Evolutionary conservation across 768 basidiomycete genomes (phyloP).

Genomic region (Hygrophorus pudorinus): DNA sequence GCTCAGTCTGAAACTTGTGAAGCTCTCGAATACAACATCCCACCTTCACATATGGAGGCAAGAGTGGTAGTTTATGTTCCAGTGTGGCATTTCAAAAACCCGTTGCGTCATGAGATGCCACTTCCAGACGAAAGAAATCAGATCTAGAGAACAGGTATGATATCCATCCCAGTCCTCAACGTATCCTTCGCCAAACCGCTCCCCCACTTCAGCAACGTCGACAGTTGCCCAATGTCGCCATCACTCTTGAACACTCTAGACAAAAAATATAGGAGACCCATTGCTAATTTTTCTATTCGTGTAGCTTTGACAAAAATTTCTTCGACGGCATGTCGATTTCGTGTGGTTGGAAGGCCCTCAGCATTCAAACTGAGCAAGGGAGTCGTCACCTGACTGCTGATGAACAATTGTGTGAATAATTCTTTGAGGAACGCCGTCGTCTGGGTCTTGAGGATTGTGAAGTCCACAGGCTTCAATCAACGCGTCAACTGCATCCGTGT

Average conservation of each 20-base stretch:
- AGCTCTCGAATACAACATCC: conserved; percentile 70
- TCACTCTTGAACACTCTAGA: conserved; percentile 27
- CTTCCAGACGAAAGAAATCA: conserved; percentile 1
- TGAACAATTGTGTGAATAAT: conserved; percentile 58
- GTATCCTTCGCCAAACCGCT: conserved; percentile 59
- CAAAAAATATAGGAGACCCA: conserved; percentile 72
- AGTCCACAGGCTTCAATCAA: conserved; percentile 71
- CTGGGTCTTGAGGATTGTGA: conserved; percentile 58
- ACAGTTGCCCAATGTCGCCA: conserved; percentile 21
- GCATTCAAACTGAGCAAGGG: conserved; percentile 41
- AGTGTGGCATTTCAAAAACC: conserved; percentile 60
- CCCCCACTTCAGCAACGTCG: conserved; percentile 50
- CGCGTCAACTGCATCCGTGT: neutral
- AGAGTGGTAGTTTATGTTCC: conserved; percentile 57
- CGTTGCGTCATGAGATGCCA: conserved; percentile 7
- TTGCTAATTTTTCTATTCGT: conserved; percentile 52
- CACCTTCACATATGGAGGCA: conserved; percentile 72
- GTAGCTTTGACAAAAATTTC: conserved; percentile 72
- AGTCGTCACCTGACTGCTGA: conserved; percentile 64
- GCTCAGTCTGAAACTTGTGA: conserved; percentile 2
- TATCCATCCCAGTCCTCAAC: conserved; percentile 52
- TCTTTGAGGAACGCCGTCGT: conserved; percentile 60
- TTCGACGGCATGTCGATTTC: conserved; percentile 56
- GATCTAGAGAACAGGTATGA: conserved; percentile 11
- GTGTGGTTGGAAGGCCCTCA: conserved; percentile 29